Conservation (phyloP, 306 rosid species). For the Alnus glutinosa region DNA sequence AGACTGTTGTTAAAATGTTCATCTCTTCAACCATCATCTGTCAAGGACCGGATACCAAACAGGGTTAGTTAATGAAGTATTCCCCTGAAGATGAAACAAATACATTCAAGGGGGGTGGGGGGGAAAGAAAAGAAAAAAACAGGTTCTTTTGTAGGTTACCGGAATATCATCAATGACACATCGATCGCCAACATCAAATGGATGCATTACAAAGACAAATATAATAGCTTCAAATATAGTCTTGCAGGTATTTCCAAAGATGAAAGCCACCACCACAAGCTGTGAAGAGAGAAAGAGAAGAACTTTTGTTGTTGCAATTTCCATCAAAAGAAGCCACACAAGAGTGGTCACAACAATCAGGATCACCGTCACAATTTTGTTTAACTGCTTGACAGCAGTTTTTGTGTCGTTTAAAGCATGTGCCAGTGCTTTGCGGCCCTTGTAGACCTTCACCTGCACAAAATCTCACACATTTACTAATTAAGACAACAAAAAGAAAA, state of each 20-base stretch:
- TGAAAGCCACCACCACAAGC: conserved; percentile 68
- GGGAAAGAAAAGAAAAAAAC: neutral
- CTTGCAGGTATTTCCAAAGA: conserved; percentile 95
- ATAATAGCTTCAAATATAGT: conserved; percentile 81
- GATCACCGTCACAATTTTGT: conserved; percentile 63
- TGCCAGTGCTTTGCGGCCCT: conserved; percentile 79
- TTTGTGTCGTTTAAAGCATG: conserved; percentile 85
- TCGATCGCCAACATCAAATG: conserved; percentile 93
- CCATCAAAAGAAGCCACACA: conserved; percentile 87
- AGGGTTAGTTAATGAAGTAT: conserved; percentile 21
- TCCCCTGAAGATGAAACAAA: neutral
- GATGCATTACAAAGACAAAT: conserved; percentile 95
- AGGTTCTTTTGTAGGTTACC: conserved; percentile 43
- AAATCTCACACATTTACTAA: conserved; percentile 5
- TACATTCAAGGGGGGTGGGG: neutral
- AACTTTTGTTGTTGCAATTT: conserved; percentile 83
- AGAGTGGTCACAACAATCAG: conserved; percentile 47
- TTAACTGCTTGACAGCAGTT: conserved; percentile 84
- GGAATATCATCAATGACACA: conserved; percentile 78
- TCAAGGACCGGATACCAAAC: conserved; percentile 9
- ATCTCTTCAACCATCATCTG: conserved; percentile 95
- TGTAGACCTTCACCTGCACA: conserved; percentile 76
- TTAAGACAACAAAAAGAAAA: neutral
- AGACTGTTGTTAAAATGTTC: conserved; percentile 86
- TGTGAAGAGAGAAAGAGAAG: conserved; percentile 76